These are phyloP conservation scores for Baorangia bicolor DNA, from an alignment of 768 basidiomycete genomes.

Conservation along the genomic window DNA sequence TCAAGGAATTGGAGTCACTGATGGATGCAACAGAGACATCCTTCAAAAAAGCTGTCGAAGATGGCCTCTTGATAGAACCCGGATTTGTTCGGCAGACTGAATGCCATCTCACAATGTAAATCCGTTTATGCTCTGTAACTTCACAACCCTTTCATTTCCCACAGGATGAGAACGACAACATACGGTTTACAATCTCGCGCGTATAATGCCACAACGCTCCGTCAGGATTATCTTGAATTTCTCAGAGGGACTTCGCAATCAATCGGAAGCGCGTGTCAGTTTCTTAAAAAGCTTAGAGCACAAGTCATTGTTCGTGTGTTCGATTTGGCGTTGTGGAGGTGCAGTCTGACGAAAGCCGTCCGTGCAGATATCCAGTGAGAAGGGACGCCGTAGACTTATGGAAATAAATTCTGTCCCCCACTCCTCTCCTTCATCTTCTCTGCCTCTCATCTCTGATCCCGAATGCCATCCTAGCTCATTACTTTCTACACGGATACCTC, in stretches of 20 bases:
- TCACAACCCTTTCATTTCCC: too few species aligned
- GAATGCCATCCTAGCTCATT: not conserved
- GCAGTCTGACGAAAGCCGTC: not conserved
- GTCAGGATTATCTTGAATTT: not conserved
- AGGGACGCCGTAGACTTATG: not conserved
- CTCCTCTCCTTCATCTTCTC: too few species aligned
- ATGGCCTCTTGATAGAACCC: constrained; percentile 3
- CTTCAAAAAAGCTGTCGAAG: constrained; percentile 6
- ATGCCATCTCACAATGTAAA: not conserved
- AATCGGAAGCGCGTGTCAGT: not conserved
- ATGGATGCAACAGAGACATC: not conserved
- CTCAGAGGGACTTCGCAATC: not conserved
- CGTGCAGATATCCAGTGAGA: not conserved
- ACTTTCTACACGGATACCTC: not conserved
- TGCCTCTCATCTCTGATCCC: too few species aligned
- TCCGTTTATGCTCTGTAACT: too few species aligned
- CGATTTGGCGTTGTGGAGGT: not conserved
- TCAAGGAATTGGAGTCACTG: constrained; percentile 2
- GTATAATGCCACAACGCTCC: not conserved
- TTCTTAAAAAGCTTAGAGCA: not conserved
- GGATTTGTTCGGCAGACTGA: not conserved
- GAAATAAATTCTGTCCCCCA: not conserved
- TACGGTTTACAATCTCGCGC: not conserved
- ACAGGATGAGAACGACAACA: not conserved
- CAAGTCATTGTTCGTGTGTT: constrained; percentile 1